A percentile compares a stretch with the other conserved stretches of the same genome.
Evolutionary conservation across 2,329 filamentous ascomycete genomes (phyloP).

Genomic region (Scedosporium minutisporum): DNA sequence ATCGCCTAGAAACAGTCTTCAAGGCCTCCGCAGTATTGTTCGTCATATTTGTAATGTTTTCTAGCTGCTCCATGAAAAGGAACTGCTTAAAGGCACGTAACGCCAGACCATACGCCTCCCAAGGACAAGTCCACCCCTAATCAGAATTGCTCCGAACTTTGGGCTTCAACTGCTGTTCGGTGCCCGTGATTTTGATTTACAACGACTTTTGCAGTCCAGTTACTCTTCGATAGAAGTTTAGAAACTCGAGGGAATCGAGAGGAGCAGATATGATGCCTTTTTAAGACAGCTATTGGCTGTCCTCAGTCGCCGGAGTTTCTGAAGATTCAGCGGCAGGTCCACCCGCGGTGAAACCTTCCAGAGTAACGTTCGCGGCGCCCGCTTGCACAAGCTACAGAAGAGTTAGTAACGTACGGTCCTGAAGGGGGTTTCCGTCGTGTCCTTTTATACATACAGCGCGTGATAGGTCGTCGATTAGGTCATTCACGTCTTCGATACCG

Average conservation of each 20-base stretch:
- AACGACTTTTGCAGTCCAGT: too few relatives aligned
- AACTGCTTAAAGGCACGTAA: too few relatives aligned
- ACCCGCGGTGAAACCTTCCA: constrained; percentile 64
- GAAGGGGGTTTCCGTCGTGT: neutral
- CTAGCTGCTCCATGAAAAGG: too few relatives aligned
- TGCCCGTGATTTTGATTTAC: too few relatives aligned
- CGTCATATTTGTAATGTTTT: too few relatives aligned
- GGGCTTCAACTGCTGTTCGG: too few relatives aligned
- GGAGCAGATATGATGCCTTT: neutral
- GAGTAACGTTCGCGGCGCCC: constrained; percentile 76
- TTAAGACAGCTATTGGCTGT: neutral
- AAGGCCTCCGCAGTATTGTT: too few relatives aligned
- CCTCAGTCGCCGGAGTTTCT: neutral
- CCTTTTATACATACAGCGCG: constrained; percentile 61
- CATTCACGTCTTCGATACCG: constrained; percentile 86
- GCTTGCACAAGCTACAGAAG: constrained; percentile 73
- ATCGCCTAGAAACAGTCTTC: too few relatives aligned
- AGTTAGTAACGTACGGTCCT: constrained; percentile 14
- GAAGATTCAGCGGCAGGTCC: neutral
- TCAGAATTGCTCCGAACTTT: too few relatives aligned
- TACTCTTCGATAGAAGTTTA: constrained; percentile 2
- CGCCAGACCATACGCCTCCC: too few relatives aligned
- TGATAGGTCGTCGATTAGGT: constrained; percentile 86
- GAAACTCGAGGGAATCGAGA: constrained; percentile 10
- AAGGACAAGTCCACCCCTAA: too few relatives aligned